Evolutionary conservation across 805 yeast genomes (phyloP).

Genomic region (Metschnikowia corniflorae): DNA sequence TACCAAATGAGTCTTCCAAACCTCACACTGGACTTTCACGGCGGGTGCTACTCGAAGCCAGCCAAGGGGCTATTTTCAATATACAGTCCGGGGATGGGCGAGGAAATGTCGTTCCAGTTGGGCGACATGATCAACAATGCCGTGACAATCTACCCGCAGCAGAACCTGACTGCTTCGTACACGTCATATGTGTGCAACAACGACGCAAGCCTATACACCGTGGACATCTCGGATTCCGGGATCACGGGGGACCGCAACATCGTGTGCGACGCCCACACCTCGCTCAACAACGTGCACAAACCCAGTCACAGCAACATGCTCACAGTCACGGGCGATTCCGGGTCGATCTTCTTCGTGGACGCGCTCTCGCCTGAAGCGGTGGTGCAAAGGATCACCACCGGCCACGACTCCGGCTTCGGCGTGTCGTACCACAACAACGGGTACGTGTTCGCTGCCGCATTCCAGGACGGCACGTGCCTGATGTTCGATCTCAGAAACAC

Average conservation of each 20-base stretch:
- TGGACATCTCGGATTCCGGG: slow-evolving; percentile 52
- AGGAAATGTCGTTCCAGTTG: slow-evolving; percentile 49
- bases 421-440: slow-evolving; percentile 78
- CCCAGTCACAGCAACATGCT: slow-evolving; percentile 43
- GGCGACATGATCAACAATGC: slow-evolving; percentile 86
- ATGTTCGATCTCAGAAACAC: slow-evolving; percentile 73
- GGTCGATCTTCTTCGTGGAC: slow-evolving; percentile 57
- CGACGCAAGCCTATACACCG: slow-evolving; percentile 65
- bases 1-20: slow-evolving; percentile 24
- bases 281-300: slow-evolving; percentile 70
- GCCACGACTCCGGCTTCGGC: slow-evolving; percentile 79
- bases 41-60: slow-evolving; percentile 18
- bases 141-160: slow-evolving; percentile 47
- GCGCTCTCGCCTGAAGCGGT: slow-evolving; percentile 32
- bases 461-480: slow-evolving; percentile 80
- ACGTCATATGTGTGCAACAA: slow-evolving; percentile 76
- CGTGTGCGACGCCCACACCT: slow-evolving; percentile 51
- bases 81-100: slow-evolving; percentile 47
- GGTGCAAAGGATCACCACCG: slow-evolving; percentile 46
- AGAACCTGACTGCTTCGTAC: slow-evolving; percentile 34
- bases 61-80: slow-evolving; percentile 66
- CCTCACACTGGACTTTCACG: slow-evolving; percentile 14
- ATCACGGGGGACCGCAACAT: slow-evolving; percentile 39
- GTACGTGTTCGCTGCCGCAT: slow-evolving; percentile 67
- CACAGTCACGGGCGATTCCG: slow-evolving; percentile 73